Evolutionary conservation across 495 filamentous ascomycete species (phyloP), one percentile per base, ranked within the genome.

Genomic region (Hypoxylon fuscum): DNA sequence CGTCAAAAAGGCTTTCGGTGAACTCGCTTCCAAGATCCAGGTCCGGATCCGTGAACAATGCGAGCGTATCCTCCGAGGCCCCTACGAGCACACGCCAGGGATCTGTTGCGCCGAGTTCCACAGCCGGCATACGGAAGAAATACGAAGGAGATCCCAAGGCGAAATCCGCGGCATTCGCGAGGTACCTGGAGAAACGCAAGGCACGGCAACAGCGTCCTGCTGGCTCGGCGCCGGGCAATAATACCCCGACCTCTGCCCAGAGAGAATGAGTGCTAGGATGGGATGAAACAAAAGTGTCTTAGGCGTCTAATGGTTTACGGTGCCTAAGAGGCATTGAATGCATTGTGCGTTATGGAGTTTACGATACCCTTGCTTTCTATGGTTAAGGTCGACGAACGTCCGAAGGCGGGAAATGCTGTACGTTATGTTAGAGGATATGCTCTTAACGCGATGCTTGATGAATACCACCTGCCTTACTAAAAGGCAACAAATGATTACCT

Each of bases 191-290:
- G 31, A 62, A 58, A 23, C 42, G 35, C 21, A 29, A 44, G 21
- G 35, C 45, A 20, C 17, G 46, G 12, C 37, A 49, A 22, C 59
- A 69, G 2, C 53, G 53, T 10, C 62, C 68, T 29, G 25, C 61
- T 6, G 68, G 68, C 20, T 62, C 62, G 23, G 53, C 59, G 6
- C 62, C 62, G 27, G 23, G 53, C 3, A 59, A 18, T 15, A 65
- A 59, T 22, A 66, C 59, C 10, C 66, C 68, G 4, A 67, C 55
- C 3, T 69, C 69, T 18, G 62, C 42, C 17, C 62, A 66, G 49
- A 69, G 46, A 21, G 48, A 64, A 59, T 55, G 51, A 35, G 5
- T 3, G 15, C n/a, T n/a, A n/a, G n/a, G n/a, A n/a, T n/a, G 1
- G 9, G 18, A 8, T 34, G 22, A 32, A 54, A 60, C 20, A 22